Conservation (phyloP, 2,329 filamentous ascomycete species). For the Mariannaea elegans region DNA sequence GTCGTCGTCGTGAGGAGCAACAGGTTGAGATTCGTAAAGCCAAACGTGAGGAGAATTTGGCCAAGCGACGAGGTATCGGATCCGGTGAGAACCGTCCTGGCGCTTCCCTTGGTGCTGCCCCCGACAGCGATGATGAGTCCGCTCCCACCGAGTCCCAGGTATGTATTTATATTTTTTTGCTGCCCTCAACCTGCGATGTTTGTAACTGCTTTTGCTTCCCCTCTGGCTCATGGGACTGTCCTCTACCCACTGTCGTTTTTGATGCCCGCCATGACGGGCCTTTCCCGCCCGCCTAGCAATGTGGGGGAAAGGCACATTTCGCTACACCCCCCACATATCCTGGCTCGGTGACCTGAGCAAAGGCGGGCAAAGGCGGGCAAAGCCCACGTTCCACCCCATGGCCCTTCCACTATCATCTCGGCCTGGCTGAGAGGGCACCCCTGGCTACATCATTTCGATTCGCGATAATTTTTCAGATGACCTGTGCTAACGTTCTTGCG, state of each 20-base stretch:
- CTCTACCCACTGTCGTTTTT: conserved; percentile 4
- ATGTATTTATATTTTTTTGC: conserved; percentile 42
- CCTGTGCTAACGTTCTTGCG: conserved; percentile 32
- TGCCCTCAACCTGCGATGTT: conserved; percentile 13
- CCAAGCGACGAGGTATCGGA: conserved; percentile 95
- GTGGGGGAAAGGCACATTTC: conserved; percentile 45
- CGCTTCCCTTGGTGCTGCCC: conserved; percentile 84
- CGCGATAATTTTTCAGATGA: conserved; percentile 13
- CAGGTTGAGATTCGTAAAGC: conserved; percentile 99
- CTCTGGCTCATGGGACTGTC: neutral
- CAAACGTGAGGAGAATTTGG: conserved; percentile 98
- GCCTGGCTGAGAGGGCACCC: conserved; percentile 10
- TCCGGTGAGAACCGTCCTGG: conserved; percentile 82
- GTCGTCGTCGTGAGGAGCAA: conserved; percentile 97
- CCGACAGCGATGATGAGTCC: conserved; percentile 97
- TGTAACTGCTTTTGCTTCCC: neutral
- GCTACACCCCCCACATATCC: conserved; percentile 45
- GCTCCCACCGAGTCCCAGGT: conserved; percentile 97
- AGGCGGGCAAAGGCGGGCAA: too few relatives aligned
- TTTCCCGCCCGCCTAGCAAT: conserved; percentile 33
- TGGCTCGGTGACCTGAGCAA: conserved; percentile 29
- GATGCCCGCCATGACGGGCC: conserved; percentile 26
- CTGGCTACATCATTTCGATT: conserved; percentile 2
- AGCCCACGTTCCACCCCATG: conserved; percentile 21
- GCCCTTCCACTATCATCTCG: conserved; percentile 8